Conservation (phyloP, 441 rosid genomes). For the Adansonia rubrostipa region DNA sequence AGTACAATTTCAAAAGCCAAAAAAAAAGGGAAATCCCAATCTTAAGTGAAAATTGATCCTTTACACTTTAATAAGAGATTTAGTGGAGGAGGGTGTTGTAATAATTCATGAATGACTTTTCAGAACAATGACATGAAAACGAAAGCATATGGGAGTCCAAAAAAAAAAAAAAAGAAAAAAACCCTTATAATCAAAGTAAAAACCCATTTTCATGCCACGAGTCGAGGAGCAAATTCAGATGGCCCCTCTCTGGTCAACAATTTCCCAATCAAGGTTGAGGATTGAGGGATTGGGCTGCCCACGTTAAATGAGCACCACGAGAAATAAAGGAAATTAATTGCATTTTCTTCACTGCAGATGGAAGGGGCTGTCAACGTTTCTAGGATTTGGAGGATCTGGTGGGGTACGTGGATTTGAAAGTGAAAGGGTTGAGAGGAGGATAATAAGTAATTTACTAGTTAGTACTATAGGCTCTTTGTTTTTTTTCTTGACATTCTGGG, state of each 20-base stretch:
- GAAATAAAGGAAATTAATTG: background rate
- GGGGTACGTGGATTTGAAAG: conserved; percentile 14
- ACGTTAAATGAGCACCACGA: background rate
- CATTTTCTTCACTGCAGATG: background rate
- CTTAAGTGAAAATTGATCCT: background rate
- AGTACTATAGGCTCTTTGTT: no score
- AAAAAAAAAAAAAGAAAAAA: background rate
- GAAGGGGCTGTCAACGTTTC: conserved; percentile 27
- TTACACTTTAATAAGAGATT: background rate
- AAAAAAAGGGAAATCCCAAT: background rate
- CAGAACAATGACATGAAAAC: conserved; percentile 18
- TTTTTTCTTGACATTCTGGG: background rate
- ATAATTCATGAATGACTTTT: conserved; percentile 10
- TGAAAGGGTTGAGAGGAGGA: background rate
- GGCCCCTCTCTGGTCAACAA: background rate
- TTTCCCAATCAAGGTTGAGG: background rate
- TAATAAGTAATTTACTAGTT: background rate
- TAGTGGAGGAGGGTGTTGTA: background rate
- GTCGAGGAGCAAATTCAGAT: conserved; percentile 2
- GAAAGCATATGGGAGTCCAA: background rate
- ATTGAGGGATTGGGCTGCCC: background rate
- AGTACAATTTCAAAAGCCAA: background rate
- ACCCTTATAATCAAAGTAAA: background rate
- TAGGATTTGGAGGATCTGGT: conserved; percentile 33
- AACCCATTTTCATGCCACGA: background rate